Evolutionary conservation across 2,329 filamentous ascomycete species (phyloP).

Genomic region (Dactylellina cionopaga): DNA sequence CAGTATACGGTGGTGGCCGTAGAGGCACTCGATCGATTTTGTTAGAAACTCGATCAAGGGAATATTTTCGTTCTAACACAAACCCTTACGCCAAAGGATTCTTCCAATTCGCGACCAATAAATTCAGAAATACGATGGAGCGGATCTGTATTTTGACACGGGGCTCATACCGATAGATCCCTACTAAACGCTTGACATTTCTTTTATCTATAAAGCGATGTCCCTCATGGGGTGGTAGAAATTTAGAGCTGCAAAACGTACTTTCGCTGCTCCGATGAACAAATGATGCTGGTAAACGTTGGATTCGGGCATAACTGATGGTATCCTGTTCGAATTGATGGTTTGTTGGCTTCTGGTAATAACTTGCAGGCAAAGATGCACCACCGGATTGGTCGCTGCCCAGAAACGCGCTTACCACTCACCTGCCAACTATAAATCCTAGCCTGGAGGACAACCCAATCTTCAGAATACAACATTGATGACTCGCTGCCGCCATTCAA

Average conservation of each 20-base stretch:
- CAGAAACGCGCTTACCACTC: background rate
- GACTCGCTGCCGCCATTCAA: background rate
- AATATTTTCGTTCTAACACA: background rate
- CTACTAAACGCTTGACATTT: slow-evolving; percentile 10
- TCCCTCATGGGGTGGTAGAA: background rate
- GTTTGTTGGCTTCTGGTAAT: too few relatives aligned
- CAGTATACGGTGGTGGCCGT: background rate
- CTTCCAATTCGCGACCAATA: background rate
- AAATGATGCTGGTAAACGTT: background rate
- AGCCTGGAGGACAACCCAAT: too few relatives aligned
- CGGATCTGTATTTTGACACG: background rate
- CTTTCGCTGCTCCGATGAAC: background rate
- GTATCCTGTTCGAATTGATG: too few relatives aligned
- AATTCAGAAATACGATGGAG: background rate
- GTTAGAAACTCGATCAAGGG: background rate
- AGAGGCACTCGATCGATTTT: slow-evolving; percentile 2
- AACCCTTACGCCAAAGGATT: background rate
- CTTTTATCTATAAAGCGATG: slow-evolving; percentile 3
- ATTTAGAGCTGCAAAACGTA: slow-evolving; percentile 1
- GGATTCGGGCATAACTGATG: too few relatives aligned
- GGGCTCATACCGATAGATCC: background rate
- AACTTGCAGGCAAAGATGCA: too few relatives aligned
- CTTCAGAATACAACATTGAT: background rate
- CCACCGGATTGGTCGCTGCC: too few relatives aligned
- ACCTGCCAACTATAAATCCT: too few relatives aligned